phyloP scores from a whole-genome alignment of 192 early-diverging fungal species.

The Anaeromyces robustus region DNA sequence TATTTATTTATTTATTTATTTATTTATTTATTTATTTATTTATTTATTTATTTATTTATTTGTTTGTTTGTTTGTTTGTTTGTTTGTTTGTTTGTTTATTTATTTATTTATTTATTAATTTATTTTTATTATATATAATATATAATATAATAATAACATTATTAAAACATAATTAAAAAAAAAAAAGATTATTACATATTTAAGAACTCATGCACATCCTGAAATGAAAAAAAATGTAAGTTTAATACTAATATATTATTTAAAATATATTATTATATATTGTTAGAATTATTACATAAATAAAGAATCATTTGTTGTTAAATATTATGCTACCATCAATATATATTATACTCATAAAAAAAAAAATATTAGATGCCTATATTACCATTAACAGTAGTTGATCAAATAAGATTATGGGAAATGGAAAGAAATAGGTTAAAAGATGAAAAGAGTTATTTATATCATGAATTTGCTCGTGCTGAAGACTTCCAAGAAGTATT shows the following conservation, averaged over 20 bases:
- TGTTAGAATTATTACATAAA: background rate
- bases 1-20: too few relatives aligned
- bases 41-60: too few relatives aligned
- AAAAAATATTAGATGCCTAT: constrained; percentile 33
- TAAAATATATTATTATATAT: background rate
- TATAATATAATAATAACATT: too few relatives aligned
- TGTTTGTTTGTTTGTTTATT: too few relatives aligned
- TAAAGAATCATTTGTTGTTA: too few relatives aligned
- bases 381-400: constrained; percentile 78
- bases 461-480: constrained; percentile 54
- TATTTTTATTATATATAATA: too few relatives aligned
- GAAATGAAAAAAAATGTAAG: constrained; percentile 64
- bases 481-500: constrained; percentile 58
- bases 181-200: constrained; percentile 69
- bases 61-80: too few relatives aligned
- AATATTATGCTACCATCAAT: too few relatives aligned
- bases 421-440: constrained; percentile 71
- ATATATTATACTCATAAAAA: too few relatives aligned
- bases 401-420: constrained; percentile 95
- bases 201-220: constrained; percentile 77
- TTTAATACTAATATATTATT: too few relatives aligned
- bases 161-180: background rate
- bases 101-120: too few relatives aligned
- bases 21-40: too few relatives aligned
- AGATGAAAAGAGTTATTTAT: constrained; percentile 33